These are phyloP conservation scores for Talaromyces sp. DNA, from an alignment of 2,329 filamentous ascomycete genomes.

Conservation along the genomic window DNA sequence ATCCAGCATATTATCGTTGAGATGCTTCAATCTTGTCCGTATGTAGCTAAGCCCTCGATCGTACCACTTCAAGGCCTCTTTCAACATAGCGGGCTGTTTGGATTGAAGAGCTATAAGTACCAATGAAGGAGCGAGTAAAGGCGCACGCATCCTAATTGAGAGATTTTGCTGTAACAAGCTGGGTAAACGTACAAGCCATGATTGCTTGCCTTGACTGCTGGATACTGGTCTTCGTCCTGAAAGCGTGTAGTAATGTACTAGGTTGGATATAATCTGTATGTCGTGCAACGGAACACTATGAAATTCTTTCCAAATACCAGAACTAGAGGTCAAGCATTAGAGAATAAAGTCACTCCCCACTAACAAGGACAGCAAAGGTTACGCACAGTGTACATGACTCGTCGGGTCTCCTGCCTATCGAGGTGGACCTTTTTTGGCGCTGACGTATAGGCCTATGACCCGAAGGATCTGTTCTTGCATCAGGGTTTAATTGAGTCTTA, in stretches of 20 bases:
- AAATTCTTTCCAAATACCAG: neutral
- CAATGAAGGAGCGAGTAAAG: constrained; percentile 16
- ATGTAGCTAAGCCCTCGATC: constrained; percentile 14
- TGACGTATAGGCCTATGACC: neutral
- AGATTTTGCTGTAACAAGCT: neutral
- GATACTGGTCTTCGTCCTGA: neutral
- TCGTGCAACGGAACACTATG: constrained; percentile 10
- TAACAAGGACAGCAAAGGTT: neutral
- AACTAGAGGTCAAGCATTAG: neutral
- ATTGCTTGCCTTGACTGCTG: neutral
- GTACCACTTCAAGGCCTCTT: constrained; percentile 18
- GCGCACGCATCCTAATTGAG: constrained; percentile 1
- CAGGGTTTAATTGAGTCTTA: neutral
- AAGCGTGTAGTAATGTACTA: constrained; percentile 14
- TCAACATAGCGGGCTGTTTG: constrained; percentile 1
- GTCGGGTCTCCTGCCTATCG: neutral
- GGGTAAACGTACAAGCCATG: constrained; percentile 15
- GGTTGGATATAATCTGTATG: constrained; percentile 15
- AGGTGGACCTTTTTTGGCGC: neutral
- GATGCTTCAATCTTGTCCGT: constrained; percentile 5
- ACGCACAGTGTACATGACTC: constrained; percentile 10
- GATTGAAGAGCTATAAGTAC: constrained; percentile 15
- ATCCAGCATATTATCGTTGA: neutral
- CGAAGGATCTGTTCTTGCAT: too few species aligned
- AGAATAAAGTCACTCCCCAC: neutral